Percentiles rank a stretch among this genome's conserved stretches.
Evolutionary conservation across 2,329 filamentous ascomycete genomes (phyloP).

Genomic region (Colletotrichum siamense): DNA sequence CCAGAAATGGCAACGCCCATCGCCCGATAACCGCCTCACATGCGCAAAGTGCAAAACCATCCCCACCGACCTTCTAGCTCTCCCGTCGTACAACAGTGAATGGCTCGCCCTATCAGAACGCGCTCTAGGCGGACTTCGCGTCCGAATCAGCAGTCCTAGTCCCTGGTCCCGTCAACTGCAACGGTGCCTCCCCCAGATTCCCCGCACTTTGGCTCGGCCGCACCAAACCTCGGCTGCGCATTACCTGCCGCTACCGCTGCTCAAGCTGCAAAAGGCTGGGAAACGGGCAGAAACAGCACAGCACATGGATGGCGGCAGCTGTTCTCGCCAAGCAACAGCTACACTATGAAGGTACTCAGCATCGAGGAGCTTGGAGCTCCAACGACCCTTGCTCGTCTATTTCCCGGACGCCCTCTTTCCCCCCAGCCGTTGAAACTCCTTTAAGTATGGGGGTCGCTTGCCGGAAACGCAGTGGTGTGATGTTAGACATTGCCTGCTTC

Average conservation of each 20-base stretch:
- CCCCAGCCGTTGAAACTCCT: background rate
- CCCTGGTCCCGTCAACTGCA: background rate
- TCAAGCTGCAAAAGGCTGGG: background rate
- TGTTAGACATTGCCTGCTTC: background rate
- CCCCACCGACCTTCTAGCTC: background rate
- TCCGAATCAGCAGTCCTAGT: background rate
- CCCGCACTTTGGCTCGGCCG: conserved; percentile 4
- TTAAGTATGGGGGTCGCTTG: background rate
- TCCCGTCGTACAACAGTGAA: background rate
- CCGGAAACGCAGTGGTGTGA: background rate
- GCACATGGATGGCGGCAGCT: background rate
- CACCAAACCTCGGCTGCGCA: conserved; percentile 16
- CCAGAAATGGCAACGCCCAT: conserved; percentile 11
- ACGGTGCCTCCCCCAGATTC: background rate
- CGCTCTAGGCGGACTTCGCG: background rate
- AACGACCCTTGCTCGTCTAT: background rate
- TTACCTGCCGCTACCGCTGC: background rate
- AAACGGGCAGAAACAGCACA: background rate
- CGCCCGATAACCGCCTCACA: background rate
- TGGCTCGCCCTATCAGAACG: background rate
- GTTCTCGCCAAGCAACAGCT: background rate
- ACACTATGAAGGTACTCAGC: background rate
- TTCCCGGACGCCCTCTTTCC: background rate
- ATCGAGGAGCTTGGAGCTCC: background rate
- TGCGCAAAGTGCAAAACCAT: background rate